Base-by-base conservation (phyloP, 2,329 filamentous ascomycete genomes). In the Hymenoscyphus scutula region DNA sequence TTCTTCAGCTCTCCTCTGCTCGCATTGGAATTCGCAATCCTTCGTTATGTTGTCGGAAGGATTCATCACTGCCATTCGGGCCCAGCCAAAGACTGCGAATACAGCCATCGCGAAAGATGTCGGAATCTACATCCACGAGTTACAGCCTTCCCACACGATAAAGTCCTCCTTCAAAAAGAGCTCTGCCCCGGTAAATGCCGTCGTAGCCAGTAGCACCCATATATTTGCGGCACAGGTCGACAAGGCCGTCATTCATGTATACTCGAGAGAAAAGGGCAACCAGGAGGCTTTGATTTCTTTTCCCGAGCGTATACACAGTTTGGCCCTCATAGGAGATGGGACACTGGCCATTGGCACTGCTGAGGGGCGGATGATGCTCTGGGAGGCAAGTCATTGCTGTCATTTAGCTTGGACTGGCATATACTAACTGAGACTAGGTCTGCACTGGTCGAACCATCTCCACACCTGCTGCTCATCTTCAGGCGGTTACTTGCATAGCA, bases 191-290 rank as follows among this genome's bases (percentile, higher is more conserved):
- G 80, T 83, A 62, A 91, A 94, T 75, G 89, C 91, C 70, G 79
- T 99, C 61, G 93, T 92, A 32, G 83, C 93, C 69, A 96, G 84
- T 76, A 81, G 85, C 53, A 88, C 88, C 23, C 95, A 99, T 74
- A 82, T 98, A 55, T 99, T 97, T 74, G 89, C 93, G 3, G 94
- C 92, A 3, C 95, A 99, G 75, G 84, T 89, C 57, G 92, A 93
- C 67, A 98, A 97, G 76, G 91, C 92, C 0, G 90, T 96, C 51
- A 84, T 99, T 1, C 91, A 98, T 77, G 92, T 99, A 61, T 99
- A 98, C 77, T 93, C 85, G 62, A 84, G 41, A 10, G 82, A 87
- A 63, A 90, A 90, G 66, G 90, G 90, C 30, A 95, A 90, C 70
- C 92, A 97, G 74, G 94, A 98, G 77, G 90, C 91, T 6, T 84